phyloP scores from a whole-genome alignment of 179 eudicot genomes.

The Drosera spatulata region DNA sequence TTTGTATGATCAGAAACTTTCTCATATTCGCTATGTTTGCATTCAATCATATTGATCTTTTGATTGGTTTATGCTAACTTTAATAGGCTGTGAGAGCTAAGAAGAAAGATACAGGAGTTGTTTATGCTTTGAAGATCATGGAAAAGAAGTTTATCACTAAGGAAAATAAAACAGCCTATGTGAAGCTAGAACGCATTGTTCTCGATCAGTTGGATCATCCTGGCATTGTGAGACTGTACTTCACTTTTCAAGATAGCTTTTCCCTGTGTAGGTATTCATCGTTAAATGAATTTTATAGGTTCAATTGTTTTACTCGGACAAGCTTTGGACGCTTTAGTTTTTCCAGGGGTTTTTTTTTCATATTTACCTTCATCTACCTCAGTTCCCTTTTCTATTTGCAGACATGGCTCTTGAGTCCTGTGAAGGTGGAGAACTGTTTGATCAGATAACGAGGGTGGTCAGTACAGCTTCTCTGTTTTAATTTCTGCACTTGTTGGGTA shows the following conservation, averaged over 20 bases:
- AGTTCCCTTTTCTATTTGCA: constrained; percentile 25
- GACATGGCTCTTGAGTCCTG: constrained; percentile 99
- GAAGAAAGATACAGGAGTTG: constrained; percentile 12
- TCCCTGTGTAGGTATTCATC: constrained; percentile 65
- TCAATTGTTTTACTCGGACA: too few relatives aligned
- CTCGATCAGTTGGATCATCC: constrained; percentile 67
- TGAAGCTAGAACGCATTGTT: constrained; percentile 89
- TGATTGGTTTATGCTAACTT: too few relatives aligned
- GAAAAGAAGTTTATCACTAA: constrained; percentile 39
- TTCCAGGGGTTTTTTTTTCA: not conserved
- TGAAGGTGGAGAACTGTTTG: constrained; percentile 98
- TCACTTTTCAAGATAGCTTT: constrained; percentile 87
- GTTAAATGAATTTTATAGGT: not conserved
- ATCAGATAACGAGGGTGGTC: constrained; percentile 98
- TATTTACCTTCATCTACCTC: not conserved
- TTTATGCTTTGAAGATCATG: too few relatives aligned
- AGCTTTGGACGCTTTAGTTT: too few relatives aligned
- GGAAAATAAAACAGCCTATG: constrained; percentile 95
- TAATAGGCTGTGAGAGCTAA: constrained; percentile 82
- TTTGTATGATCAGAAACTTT: too few relatives aligned
- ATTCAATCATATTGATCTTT: too few relatives aligned
- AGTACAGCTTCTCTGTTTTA: constrained; percentile 12
- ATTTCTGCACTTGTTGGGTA: not conserved
- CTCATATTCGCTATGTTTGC: too few relatives aligned
- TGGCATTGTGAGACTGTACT: constrained; percentile 29